phyloP scores from a whole-genome alignment of 371 early-diverging fungal species.

The Rhizopus stolonifer region DNA sequence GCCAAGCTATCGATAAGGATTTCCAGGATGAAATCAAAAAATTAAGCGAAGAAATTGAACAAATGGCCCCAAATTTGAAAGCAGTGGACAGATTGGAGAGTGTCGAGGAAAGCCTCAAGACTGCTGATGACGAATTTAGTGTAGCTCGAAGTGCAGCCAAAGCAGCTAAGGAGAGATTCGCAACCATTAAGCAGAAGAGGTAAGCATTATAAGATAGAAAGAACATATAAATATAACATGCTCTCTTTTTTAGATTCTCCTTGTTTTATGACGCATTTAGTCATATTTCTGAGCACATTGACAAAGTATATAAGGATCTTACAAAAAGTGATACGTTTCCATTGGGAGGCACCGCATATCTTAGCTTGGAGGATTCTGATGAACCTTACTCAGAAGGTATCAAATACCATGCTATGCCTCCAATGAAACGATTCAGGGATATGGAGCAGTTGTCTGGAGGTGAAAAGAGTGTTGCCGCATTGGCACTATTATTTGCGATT shows the following conservation, averaged over 20 bases:
- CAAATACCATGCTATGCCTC: conserved; percentile 99
- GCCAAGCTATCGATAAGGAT: conserved; percentile 60
- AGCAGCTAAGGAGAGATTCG: conserved; percentile 77
- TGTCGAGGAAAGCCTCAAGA: conserved; percentile 73
- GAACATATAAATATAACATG: not conserved
- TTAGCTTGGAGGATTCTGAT: conserved; percentile 90
- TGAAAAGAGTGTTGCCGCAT: conserved; percentile 98
- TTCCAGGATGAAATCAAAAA: conserved; percentile 70
- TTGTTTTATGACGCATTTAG: conserved; percentile 88
- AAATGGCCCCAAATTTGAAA: conserved; percentile 87
- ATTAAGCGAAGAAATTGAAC: conserved; percentile 74
- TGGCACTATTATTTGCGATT: conserved; percentile 97
- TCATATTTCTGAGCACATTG: conserved; percentile 88
- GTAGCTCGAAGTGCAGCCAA: conserved; percentile 76
- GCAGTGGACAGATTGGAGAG: conserved; percentile 84
- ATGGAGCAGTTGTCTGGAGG: conserved; percentile 99
- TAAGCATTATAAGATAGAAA: conserved; percentile 15
- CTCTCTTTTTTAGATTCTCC: conserved; percentile 53
- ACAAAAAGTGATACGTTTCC: conserved; percentile 81
- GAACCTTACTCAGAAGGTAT: conserved; percentile 96
- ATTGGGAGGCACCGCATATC: conserved; percentile 94
- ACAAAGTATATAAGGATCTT: conserved; percentile 94
- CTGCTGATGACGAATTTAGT: conserved; percentile 82
- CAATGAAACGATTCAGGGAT: conserved; percentile 98
- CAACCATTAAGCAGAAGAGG: conserved; percentile 80